Percentiles rank a stretch among this genome's conserved stretches.
Evolutionary conservation across 345 rosid genomes (phyloP).

Genomic region (Dipteronia dyeriana): DNA sequence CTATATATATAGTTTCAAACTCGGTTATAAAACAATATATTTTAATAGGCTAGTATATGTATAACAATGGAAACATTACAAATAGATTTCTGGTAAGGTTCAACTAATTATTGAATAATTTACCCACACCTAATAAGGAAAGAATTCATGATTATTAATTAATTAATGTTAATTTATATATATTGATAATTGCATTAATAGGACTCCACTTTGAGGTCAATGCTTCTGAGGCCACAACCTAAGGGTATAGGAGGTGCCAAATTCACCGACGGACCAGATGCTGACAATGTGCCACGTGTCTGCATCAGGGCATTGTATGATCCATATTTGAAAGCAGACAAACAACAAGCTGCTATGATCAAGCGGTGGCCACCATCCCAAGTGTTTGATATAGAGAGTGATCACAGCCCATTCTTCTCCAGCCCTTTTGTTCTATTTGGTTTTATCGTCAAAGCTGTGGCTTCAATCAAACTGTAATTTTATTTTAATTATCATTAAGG

Average conservation of each 20-base stretch:
- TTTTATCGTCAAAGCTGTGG: slow-evolving; percentile 29
- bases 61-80: no score
- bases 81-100: no score
- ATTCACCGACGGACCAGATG: slow-evolving; percentile 27
- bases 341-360: slow-evolving; percentile 35
- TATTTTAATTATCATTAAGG: no score
- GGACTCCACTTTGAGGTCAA: slow-evolving; percentile 37
- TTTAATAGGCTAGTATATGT: no score
- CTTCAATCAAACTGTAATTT: slow-evolving; percentile 7
- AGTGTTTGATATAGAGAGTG: slow-evolving; percentile 33
- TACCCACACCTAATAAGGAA: no score
- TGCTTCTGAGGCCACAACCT: slow-evolving; percentile 31
- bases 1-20: no score
- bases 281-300: slow-evolving; percentile 35
- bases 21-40: no score
- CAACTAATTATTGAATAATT: no score
- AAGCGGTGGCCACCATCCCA: slow-evolving; percentile 38
- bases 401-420: slow-evolving; percentile 44
- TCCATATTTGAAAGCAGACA: slow-evolving; percentile 10
- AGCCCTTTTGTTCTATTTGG: slow-evolving; percentile 30
- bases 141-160: no score
- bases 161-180: no score
- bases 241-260: background rate
- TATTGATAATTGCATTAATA: background rate
- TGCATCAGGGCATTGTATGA: slow-evolving; percentile 40